A percentile compares a stretch with the other conserved stretches of the same genome.
Evolutionary conservation across 306 rosid species (phyloP).

Genomic region (Lotus japonicus): DNA sequence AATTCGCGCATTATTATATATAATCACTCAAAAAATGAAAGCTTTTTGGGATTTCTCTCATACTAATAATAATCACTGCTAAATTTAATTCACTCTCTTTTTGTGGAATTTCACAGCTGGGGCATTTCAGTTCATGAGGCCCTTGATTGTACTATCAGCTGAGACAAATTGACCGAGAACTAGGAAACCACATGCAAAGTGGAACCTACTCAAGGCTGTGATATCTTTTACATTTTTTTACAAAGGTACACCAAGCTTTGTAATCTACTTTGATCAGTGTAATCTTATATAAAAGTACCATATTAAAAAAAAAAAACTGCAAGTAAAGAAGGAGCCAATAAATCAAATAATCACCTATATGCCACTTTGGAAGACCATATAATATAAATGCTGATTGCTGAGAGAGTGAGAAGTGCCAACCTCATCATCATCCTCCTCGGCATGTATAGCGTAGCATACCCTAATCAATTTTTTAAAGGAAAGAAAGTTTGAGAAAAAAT

Average conservation of each 20-base stretch:
- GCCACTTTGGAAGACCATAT: slow-evolving; percentile 18
- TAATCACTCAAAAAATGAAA: not conserved
- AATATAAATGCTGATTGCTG: slow-evolving; percentile 25
- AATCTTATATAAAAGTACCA: slow-evolving; percentile 20
- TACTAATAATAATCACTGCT: too few species aligned
- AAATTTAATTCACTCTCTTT: not conserved
- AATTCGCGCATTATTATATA: too few species aligned
- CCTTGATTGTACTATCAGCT: slow-evolving; percentile 31
- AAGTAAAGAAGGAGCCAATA: slow-evolving; percentile 19
- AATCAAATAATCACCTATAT: slow-evolving; percentile 15
- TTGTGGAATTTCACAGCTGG: slow-evolving; percentile 46
- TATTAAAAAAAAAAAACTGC: slow-evolving; percentile 13
- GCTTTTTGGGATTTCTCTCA: not conserved
- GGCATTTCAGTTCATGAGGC: slow-evolving; percentile 23
- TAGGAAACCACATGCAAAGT: slow-evolving; percentile 55
- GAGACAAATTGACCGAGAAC: slow-evolving; percentile 46
- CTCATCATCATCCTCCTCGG: slow-evolving; percentile 17
- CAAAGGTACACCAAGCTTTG: not conserved
- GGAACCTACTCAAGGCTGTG: slow-evolving; percentile 40
- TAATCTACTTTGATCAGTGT: slow-evolving; percentile 29
- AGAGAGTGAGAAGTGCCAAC: slow-evolving; percentile 21
- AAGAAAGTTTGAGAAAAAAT: slow-evolving; percentile 31
- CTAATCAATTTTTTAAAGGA: slow-evolving; percentile 18
- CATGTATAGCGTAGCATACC: slow-evolving; percentile 16
- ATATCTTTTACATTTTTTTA: not conserved